A percentile compares a stretch with the other conserved stretches of the same genome.
These are phyloP conservation scores for Sugiyamaella sp. DNA, from an alignment of 1,139 yeast genomes.

Conservation along the genomic window DNA sequence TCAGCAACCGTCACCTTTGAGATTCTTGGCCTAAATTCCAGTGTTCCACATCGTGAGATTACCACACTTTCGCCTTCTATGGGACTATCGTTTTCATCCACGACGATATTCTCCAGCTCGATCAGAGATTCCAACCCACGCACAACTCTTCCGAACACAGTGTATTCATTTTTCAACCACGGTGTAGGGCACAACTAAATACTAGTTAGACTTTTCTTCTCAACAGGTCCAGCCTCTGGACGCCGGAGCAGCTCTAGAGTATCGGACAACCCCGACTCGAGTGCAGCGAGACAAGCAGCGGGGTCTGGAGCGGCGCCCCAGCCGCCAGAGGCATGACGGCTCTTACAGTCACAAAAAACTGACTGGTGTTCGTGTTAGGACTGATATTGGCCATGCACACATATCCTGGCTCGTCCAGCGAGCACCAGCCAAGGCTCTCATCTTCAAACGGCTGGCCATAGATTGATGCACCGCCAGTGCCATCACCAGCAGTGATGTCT, in stretches of 20 bases:
- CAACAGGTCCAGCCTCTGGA: not conserved
- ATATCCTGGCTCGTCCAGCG: constrained; percentile 35
- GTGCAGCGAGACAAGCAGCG: too few species aligned
- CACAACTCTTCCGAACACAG: constrained; percentile 66
- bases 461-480: constrained; percentile 40
- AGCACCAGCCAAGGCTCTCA: constrained; percentile 55
- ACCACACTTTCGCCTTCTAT: constrained; percentile 49
- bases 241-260: too few species aligned
- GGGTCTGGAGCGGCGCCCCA: too few species aligned
- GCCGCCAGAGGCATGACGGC: too few species aligned
- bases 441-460: constrained; percentile 52
- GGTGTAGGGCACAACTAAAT: constrained; percentile 33
- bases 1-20: not conserved
- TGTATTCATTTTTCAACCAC: constrained; percentile 60
- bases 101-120: constrained; percentile 35
- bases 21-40: constrained; percentile 29
- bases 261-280: too few species aligned
- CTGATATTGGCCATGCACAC: constrained; percentile 70
- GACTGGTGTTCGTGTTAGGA: constrained; percentile 61
- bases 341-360: constrained; percentile 63
- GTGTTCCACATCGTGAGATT: constrained; percentile 63
- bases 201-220: not conserved
- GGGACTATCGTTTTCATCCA: constrained; percentile 43
- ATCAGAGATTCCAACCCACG: constrained; percentile 69
- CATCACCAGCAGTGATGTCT: constrained; percentile 50